Evolutionary conservation across 176 grass and related monocot species (phyloP).

Genomic region (Paspalum vaginatum): DNA sequence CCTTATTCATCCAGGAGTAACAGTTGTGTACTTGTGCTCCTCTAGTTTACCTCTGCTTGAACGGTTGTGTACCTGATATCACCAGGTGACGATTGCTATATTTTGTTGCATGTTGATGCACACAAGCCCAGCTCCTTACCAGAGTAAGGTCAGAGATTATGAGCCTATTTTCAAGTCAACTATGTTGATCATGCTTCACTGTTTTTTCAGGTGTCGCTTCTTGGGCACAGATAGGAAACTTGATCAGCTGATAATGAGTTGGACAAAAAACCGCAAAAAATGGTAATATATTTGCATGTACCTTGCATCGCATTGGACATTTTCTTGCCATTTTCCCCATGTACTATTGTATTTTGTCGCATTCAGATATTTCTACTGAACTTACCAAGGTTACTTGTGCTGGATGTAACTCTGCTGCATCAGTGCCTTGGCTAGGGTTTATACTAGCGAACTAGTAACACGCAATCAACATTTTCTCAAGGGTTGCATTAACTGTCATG

Average conservation of each 20-base stretch:
- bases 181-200: not conserved
- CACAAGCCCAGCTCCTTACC: conserved; percentile 45
- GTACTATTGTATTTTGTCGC: not conserved
- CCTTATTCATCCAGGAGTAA: not conserved
- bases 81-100: conserved; percentile 45
- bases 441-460: not conserved
- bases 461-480: not conserved
- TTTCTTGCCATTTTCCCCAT: not conserved
- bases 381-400: not conserved
- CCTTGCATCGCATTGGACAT: conserved; percentile 14
- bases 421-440: not conserved
- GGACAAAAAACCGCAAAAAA: conserved; percentile 46
- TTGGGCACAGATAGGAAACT: conserved; percentile 45
- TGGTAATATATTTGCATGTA: conserved; percentile 28
- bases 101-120: conserved; percentile 43
- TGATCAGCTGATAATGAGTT: conserved; percentile 40
- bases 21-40: not conserved
- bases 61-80: not conserved
- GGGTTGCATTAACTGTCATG: not conserved
- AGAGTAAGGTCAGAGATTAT: conserved; percentile 47
- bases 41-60: not conserved
- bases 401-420: not conserved
- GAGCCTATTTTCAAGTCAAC: conserved; percentile 6
- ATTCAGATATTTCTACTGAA: not conserved
- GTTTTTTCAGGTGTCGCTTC: conserved; percentile 46